phyloP scores from a whole-genome alignment of 2,329 filamentous ascomycete genomes.

The Fonsecaea pedrosoi region DNA sequence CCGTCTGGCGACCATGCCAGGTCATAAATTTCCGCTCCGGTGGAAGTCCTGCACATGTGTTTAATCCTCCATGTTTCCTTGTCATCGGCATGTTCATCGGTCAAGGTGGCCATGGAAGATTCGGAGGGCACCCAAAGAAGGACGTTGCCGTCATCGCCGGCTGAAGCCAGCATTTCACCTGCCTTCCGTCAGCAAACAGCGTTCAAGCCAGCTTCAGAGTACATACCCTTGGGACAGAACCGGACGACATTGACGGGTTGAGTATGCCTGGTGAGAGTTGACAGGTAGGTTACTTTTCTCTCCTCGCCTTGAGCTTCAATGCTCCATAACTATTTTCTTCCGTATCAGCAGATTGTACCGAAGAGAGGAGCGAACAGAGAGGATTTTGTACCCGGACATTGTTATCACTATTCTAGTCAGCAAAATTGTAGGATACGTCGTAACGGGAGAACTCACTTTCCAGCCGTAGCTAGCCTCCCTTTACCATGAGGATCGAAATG shows the following conservation, averaged over 20 bases:
- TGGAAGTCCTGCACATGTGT: slow-evolving; percentile 92
- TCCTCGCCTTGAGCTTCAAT: slow-evolving; percentile 85
- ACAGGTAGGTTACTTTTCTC: slow-evolving; percentile 87
- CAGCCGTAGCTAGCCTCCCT: slow-evolving; percentile 88
- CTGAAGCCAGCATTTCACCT: slow-evolving; percentile 94
- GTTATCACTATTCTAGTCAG: slow-evolving; percentile 67
- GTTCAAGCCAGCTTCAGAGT: slow-evolving; percentile 9
- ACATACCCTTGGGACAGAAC: slow-evolving; percentile 87
- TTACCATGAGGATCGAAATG: slow-evolving; percentile 95
- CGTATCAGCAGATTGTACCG: slow-evolving; percentile 46
- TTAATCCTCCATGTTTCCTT: slow-evolving; percentile 97
- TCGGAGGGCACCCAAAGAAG: slow-evolving; percentile 95
- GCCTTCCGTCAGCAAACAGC: slow-evolving; percentile 41
- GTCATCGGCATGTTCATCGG: slow-evolving; percentile 85
- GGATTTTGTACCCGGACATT: slow-evolving; percentile 77
- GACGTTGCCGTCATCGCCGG: slow-evolving; percentile 96
- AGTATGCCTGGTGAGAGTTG: slow-evolving; percentile 89
- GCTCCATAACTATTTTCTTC: slow-evolving; percentile 76
- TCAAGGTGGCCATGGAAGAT: slow-evolving; percentile 69
- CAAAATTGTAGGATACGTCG: slow-evolving; percentile 6
- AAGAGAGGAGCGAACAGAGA: slow-evolving; percentile 28
- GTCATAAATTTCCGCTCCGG: slow-evolving; percentile 94
- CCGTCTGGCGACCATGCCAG: slow-evolving; percentile 98
- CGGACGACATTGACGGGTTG: slow-evolving; percentile 98
- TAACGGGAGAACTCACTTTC: slow-evolving; percentile 62